Base-by-base conservation (phyloP, 2,329 filamentous ascomycete species). In the Trematosphaeria pertusa region DNA sequence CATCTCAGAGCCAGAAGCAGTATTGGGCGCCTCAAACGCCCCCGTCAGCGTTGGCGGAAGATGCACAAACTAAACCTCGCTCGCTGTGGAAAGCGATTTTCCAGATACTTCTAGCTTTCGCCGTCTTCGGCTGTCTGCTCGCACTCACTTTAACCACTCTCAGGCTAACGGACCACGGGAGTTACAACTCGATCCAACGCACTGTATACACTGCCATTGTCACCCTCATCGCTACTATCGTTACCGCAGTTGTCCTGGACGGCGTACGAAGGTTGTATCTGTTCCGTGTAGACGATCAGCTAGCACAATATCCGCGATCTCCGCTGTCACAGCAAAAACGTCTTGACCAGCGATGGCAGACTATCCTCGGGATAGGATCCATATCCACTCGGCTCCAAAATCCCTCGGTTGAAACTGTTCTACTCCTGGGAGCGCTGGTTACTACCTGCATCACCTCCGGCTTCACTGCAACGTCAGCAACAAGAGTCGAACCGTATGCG, bases 331-430 rank as follows among this genome's bases (percentile, higher is more conserved):
- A 7, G 8, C 14, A 37, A n/a, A 20, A 37, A 37, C 34, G 34
- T 20, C 17, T 37, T 12, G 34, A 37, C 20, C 34, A 37, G 34
- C 5, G n/a, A 37, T 37, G 34, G 34, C 34, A 37, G 17, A 37
- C 34, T 18, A 37, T 37, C 17, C 34, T 37, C 34, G 34, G 34
- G 12, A 37, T 37, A 17, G 17, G 10, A 5, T 37, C 34, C 17
- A 12, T 20, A 17, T 37, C 34, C 14, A n/a, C 34, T 12, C 15
- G n/a, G 17, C 4, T 20, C 17, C 34, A 20, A 12, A 37, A 37
- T 20, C 14, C 20, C 5, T 18, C 34, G 5, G 17, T 37, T 6
- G 34, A 15, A 37, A 20, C 18, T 5, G 34, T 37, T 7, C 17
- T 37, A 8, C 34, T 37, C n/a, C n/a, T 37, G 12, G 17, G 12